Evolutionary conservation across 768 basidiomycete genomes (phyloP), one percentile per base, ranked within the genome.

Genomic region (Lactarius evosmus): DNA sequence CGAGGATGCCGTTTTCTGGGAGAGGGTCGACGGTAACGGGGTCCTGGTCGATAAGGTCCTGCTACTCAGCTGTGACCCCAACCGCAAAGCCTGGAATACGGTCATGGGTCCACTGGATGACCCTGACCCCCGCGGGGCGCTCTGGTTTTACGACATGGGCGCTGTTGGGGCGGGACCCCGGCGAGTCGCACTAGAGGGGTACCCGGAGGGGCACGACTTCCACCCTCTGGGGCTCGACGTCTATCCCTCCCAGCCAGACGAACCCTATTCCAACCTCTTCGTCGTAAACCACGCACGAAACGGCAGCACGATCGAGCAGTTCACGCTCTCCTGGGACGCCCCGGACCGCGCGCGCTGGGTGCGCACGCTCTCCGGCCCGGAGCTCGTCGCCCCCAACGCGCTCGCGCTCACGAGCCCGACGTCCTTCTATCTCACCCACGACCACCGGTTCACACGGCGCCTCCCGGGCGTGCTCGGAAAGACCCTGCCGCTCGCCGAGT

Each of bases 381-480:
- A 80, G 58, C 85, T 89, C 67, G 73, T 86, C 33, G 79, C 88
- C 11, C 85, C 88, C 30, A 91, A 91, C 70, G 77, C 85, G 3
- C 71, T 91, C 63, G 83, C 87, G 19, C 72, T 88, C 34, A 85
- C 87, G 9, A 82, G 85, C 49, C 82, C 85, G 1, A 79, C 82
- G 61, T 82, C 86, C 1, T 90, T 91, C 72, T 90, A 86, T 69
- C 80, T 91, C 55, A 82, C 82, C 46, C 87, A 91, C 70, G 89
- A 91, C 71, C 89, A 91, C 69, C 73, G 82, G 38, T 71, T 88
- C 69, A 89, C 87, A 3, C 80, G 85, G 8, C 83, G 89, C 16
- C 75, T 85, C 22, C 84, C 85, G 0, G 70, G 73, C 34, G 68
- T 70, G 11, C 41, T 87, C n/a, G 84, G 84, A 9, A 73, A 74